Conservation (phyloP, 169 alveolate genomes). For the Cryptosporidium meleagridis region DNA sequence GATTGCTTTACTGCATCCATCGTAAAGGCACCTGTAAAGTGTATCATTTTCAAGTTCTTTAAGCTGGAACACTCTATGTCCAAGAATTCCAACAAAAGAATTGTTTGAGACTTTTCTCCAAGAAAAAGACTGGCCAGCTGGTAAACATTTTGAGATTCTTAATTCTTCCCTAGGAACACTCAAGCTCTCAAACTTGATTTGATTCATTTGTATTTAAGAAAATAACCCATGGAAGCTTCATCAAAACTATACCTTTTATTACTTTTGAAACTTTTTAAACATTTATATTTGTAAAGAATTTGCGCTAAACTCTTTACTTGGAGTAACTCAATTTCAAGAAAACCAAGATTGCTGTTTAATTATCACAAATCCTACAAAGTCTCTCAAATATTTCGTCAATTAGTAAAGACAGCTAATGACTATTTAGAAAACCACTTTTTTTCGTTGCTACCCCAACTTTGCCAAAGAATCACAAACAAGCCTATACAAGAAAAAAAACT, state of each 20-base stretch:
- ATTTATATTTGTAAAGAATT: no score
- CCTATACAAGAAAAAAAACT: not conserved
- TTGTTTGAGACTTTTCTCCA: slow-evolving; percentile 40
- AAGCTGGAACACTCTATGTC: slow-evolving; percentile 61
- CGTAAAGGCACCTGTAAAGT: slow-evolving; percentile 44
- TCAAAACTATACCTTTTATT: not conserved
- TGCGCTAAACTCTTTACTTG: not conserved
- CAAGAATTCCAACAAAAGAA: slow-evolving; percentile 63
- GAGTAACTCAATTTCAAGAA: not conserved
- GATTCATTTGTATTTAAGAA: not conserved
- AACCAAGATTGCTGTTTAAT: not conserved
- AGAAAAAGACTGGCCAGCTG: slow-evolving; percentile 69
- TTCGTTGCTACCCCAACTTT: not conserved
- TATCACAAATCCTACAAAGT: not conserved
- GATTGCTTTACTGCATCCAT: slow-evolving; percentile 10
- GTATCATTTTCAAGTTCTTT: slow-evolving; percentile 57
- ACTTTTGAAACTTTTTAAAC: not conserved
- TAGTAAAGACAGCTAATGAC: not conserved
- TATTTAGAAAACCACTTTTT: not conserved
- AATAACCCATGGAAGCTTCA: not conserved
- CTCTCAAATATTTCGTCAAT: no score
- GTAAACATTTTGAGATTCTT: slow-evolving; percentile 65
- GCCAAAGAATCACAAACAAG: not conserved
- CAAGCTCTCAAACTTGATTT: slow-evolving; percentile 35
- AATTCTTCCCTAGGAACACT: slow-evolving; percentile 16